Evolutionary conservation across 208 protist species (phyloP).

Genomic region (Wallacemonas collosoma): DNA sequence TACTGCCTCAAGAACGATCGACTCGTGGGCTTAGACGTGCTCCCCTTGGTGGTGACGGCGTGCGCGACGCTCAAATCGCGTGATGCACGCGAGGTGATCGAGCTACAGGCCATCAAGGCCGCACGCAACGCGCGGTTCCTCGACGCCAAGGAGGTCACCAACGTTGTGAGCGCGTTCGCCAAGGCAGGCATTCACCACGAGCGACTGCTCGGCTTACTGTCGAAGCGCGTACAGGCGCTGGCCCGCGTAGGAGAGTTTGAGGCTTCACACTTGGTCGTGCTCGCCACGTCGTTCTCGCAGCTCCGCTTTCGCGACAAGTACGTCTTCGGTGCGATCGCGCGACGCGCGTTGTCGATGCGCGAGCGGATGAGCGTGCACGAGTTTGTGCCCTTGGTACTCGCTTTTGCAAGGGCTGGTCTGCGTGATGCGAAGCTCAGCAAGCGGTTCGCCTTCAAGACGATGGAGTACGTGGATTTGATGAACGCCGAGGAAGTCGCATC

Average conservation of each 20-base stretch:
- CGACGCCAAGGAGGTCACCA: constrained; percentile 88
- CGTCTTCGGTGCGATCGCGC: constrained; percentile 81
- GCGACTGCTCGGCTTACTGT: constrained; percentile 77
- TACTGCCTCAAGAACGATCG: constrained; percentile 91
- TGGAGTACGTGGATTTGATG: constrained; percentile 94
- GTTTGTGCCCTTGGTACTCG: constrained; percentile 82
- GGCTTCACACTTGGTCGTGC: constrained; percentile 83
- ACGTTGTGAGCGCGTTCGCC: constrained; percentile 88
- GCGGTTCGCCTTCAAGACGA: constrained; percentile 86
- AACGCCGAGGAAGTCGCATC: constrained; percentile 87
- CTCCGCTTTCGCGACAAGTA: constrained; percentile 83
- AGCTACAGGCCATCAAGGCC: constrained; percentile 88
- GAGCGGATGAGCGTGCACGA: constrained; percentile 91
- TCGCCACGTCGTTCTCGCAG: constrained; percentile 81
- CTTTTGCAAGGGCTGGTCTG: constrained; percentile 86
- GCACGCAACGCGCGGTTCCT: constrained; percentile 84
- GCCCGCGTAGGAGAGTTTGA: constrained; percentile 90
- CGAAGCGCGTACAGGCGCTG: constrained; percentile 85
- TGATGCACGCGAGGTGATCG: constrained; percentile 90
- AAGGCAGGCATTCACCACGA: constrained; percentile 89
- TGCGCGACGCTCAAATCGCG: constrained; percentile 91
- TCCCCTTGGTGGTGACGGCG: constrained; percentile 88
- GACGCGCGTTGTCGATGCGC: constrained; percentile 84
- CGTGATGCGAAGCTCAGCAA: constrained; percentile 90
- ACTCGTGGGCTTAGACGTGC: constrained; percentile 82